Percentiles rank a stretch among this genome's conserved stretches.
These are phyloP conservation scores for Naganishia kalamii DNA, from an alignment of 768 basidiomycete species.

Conservation along the genomic window DNA sequence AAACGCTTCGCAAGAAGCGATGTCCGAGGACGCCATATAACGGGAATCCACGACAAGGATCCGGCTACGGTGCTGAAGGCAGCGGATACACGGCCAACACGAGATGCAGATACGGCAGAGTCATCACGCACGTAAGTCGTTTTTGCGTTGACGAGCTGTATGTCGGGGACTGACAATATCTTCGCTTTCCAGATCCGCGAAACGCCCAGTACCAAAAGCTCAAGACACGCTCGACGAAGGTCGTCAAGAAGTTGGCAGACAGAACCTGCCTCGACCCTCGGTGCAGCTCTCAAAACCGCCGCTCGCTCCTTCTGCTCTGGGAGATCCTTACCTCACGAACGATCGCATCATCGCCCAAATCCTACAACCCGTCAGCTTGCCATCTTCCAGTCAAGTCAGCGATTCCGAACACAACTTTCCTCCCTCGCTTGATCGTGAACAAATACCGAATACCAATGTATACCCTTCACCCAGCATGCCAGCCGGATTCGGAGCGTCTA, in stretches of 20 bases:
- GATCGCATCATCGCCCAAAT: conserved; percentile 10
- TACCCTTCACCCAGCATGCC: neutral
- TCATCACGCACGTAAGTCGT: neutral
- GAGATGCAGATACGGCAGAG: neutral
- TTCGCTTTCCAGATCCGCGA: neutral
- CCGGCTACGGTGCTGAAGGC: neutral
- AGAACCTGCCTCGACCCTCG: neutral
- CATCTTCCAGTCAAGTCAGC: neutral
- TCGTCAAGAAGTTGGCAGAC: neutral
- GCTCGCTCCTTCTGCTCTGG: neutral
- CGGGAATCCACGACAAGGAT: conserved; percentile 4
- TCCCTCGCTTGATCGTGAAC: neutral
- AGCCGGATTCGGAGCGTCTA: neutral
- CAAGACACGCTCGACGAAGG: neutral
- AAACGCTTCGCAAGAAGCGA: conserved; percentile 15
- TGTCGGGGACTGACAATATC: no score
- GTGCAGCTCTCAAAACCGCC: neutral
- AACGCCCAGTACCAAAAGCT: neutral
- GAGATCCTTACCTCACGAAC: neutral
- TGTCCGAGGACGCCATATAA: conserved; percentile 1
- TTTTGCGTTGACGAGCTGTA: neutral
- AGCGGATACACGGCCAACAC: neutral
- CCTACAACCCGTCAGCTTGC: neutral
- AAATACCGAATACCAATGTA: neutral
- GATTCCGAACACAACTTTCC: neutral